phyloP scores from a whole-genome alignment of 106 monocot genomes.

The Dendrobium chrysotoxum region DNA sequence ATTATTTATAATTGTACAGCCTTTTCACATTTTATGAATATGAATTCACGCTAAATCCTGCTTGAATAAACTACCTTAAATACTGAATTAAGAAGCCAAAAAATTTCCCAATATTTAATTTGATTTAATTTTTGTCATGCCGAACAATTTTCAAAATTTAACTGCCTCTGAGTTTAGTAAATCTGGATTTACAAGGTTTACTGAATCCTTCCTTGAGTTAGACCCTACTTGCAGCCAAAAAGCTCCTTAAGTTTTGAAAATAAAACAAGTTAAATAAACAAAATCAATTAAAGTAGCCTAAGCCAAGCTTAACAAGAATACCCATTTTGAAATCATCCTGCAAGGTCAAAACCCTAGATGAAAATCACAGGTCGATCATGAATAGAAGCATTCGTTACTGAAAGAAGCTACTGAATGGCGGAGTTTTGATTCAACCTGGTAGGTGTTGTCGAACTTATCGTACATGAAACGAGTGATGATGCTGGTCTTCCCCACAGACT shows the following conservation, averaged over 20 bases:
- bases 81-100: no score
- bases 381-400: neutral
- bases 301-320: neutral
- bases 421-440: constrained; percentile 12
- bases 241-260: neutral
- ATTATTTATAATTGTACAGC: no score
- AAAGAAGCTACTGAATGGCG: neutral
- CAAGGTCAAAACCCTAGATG: neutral
- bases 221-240: neutral
- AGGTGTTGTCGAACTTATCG: constrained; percentile 30
- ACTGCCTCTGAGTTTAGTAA: no score
- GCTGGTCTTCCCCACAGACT: constrained; percentile 30
- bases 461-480: constrained; percentile 32
- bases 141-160: no score
- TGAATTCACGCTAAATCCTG: no score
- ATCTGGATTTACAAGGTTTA: no score
- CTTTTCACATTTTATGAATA: no score
- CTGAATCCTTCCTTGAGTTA: no score
- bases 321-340: neutral
- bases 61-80: no score
- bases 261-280: no score
- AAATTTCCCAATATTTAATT: no score
- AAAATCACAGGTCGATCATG: neutral
- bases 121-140: no score
- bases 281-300: neutral